phyloP scores from a whole-genome alignment of 1,139 yeast species.

The Diutina neorugosa region DNA sequence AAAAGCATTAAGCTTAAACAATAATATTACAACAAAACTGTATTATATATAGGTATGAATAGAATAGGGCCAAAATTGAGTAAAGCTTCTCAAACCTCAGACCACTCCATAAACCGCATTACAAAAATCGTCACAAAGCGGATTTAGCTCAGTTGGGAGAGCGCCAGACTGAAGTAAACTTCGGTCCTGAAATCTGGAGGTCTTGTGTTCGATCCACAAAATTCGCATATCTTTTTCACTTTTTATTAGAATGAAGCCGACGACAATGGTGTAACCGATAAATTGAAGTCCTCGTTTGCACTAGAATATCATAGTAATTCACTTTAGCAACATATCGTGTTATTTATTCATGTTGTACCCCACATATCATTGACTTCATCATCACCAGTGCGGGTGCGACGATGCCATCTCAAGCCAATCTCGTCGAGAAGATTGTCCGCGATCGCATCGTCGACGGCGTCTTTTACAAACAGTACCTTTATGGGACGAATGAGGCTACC shows the following conservation, averaged over 20 bases:
- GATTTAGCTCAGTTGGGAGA: constrained; percentile 3
- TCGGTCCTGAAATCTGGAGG: constrained; percentile 3
- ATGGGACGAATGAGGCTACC: constrained; percentile 42
- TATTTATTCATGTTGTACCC: not conserved
- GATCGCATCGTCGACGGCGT: constrained; percentile 57
- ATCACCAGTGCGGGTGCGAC: not conserved
- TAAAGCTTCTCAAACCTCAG: too few species aligned
- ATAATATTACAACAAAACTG: too few species aligned
- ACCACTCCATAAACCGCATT: too few species aligned
- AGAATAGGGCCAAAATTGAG: too few species aligned
- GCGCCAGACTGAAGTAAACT: constrained; percentile 3
- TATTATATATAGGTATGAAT: too few species aligned
- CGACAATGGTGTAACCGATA: too few species aligned
- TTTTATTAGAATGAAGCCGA: too few species aligned
- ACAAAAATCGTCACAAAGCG: not conserved
- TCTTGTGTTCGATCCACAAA: constrained; percentile 3
- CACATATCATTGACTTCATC: not conserved
- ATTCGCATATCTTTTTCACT: not conserved
- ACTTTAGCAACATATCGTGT: too few species aligned
- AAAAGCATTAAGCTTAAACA: too few species aligned
- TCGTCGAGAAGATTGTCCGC: constrained; percentile 56
- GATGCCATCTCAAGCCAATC: constrained; percentile 20
- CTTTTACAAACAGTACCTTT: constrained; percentile 57
- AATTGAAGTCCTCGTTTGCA: too few species aligned
- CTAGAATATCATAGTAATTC: too few species aligned